These are phyloP conservation scores for Ophiostoma ulmi DNA, from an alignment of 2,329 filamentous ascomycete species.

Conservation along the genomic window DNA sequence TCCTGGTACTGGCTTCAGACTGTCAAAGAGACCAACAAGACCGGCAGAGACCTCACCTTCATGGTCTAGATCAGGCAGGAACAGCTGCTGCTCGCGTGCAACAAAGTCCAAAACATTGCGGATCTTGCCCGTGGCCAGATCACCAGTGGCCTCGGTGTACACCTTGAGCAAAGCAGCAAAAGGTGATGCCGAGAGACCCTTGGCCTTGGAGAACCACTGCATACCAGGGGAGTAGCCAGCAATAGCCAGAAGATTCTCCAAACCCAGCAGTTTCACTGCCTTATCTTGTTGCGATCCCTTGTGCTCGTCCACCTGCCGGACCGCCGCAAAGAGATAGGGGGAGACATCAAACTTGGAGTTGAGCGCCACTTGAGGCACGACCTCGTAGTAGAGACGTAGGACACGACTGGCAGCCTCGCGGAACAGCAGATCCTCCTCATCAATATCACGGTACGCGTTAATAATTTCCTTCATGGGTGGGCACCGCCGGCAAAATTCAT, in stretches of 20 bases:
- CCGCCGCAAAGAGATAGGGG: conserved; percentile 61
- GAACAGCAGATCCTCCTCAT: conserved; percentile 65
- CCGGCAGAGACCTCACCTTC: conserved; percentile 25
- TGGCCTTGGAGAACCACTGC: conserved; percentile 80
- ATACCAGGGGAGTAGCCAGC: conserved; percentile 76
- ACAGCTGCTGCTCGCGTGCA: conserved; percentile 60
- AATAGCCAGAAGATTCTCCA: conserved; percentile 76
- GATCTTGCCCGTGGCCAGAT: conserved; percentile 48
- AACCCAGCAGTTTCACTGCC: conserved; percentile 62
- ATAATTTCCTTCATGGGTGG: conserved; percentile 80
- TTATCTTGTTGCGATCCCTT: conserved; percentile 44
- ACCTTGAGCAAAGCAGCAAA: conserved; percentile 66
- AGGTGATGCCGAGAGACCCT: conserved; percentile 59
- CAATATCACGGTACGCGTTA: conserved; percentile 63
- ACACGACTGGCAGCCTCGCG: conserved; percentile 74
- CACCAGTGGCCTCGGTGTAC: conserved; percentile 45
- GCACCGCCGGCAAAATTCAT: conserved; percentile 71
- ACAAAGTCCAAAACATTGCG: conserved; percentile 55
- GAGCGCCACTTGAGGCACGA: conserved; percentile 71
- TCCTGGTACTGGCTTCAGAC: conserved; percentile 29
- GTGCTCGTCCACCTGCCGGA: conserved; percentile 57
- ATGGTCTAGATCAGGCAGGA: not conserved
- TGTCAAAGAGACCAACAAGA: conserved; percentile 44
- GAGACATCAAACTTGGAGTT: conserved; percentile 87
- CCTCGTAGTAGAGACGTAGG: conserved; percentile 77